These are phyloP conservation scores for Thalassia testudinum DNA, from an alignment of 116 monocot species.

Conservation along the genomic window DNA sequence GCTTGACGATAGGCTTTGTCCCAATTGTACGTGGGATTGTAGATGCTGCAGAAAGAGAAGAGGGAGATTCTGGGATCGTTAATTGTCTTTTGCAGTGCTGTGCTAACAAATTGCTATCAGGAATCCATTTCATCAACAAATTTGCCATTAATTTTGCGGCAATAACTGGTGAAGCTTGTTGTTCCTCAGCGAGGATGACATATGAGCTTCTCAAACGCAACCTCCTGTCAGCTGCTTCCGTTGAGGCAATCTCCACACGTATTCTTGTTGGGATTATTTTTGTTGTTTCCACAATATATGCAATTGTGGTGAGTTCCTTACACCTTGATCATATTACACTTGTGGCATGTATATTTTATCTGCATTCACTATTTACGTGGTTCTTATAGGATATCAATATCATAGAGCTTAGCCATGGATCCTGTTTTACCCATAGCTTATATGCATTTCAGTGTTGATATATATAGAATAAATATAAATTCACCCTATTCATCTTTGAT, in stretches of 20 bases:
- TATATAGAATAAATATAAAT: too few species aligned
- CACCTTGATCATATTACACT: too few species aligned
- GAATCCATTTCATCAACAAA: slow-evolving; percentile 82
- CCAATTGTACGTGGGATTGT: slow-evolving; percentile 52
- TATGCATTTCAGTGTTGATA: too few species aligned
- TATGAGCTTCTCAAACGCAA: slow-evolving; percentile 94
- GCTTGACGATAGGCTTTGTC: slow-evolving; percentile 42
- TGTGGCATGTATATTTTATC: too few species aligned
- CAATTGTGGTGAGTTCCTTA: slow-evolving; percentile 57
- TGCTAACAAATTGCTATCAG: slow-evolving; percentile 39
- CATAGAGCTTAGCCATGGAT: too few species aligned
- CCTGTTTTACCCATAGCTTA: too few species aligned
- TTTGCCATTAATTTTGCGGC: slow-evolving; percentile 93
- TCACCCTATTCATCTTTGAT: too few species aligned
- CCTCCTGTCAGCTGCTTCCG: slow-evolving; percentile 87
- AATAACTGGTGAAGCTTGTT: slow-evolving; percentile 89
- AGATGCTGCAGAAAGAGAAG: slow-evolving; percentile 50
- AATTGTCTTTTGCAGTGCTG: slow-evolving; percentile 54
- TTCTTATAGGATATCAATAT: too few species aligned
- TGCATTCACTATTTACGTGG: too few species aligned
- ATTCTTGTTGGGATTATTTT: slow-evolving; percentile 60
- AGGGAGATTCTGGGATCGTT: slow-evolving; percentile 30
- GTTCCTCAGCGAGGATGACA: slow-evolving; percentile 75
- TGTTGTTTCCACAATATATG: slow-evolving; percentile 69
- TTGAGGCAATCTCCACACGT: slow-evolving; percentile 88